Conservation (phyloP, 345 rosid genomes). For the Hirschfeldia incana region DNA sequence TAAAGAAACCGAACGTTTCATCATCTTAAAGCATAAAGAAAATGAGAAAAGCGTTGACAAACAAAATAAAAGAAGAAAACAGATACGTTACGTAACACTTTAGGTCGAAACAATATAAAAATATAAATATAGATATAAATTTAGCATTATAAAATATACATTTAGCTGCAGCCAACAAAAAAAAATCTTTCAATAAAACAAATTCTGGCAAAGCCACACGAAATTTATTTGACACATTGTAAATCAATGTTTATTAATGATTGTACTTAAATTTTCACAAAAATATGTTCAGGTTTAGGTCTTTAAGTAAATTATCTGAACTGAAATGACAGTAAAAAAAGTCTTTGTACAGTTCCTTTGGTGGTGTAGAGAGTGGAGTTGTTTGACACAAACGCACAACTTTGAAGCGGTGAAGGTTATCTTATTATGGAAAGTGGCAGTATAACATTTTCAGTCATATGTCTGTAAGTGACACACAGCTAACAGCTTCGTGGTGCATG, state of each 20-base stretch:
- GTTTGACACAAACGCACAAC: constrained; percentile 6
- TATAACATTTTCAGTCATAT: constrained; percentile 11
- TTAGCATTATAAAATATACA: neutral
- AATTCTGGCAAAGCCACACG: neutral
- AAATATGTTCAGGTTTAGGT: too few species aligned
- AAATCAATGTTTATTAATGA: neutral
- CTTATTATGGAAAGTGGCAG: constrained; percentile 23
- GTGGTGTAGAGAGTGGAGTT: constrained; percentile 7
- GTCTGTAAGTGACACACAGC: constrained; percentile 20
- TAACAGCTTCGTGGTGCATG: constrained; percentile 28
- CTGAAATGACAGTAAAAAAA: neutral
- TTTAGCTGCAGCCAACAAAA: neutral
- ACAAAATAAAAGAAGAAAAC: neutral
- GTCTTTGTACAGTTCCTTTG: neutral
- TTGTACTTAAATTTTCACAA: neutral
- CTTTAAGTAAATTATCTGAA: too few species aligned
- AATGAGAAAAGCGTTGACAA: neutral
- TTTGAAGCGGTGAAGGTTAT: constrained; percentile 26
- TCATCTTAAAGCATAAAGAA: neutral
- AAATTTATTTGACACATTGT: neutral
- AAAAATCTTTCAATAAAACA: neutral
- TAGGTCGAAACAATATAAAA: neutral
- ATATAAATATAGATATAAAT: neutral
- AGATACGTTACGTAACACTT: neutral
- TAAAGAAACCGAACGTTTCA: constrained; percentile 4